Conservation (phyloP, 2,329 filamentous ascomycete species). For the Raffaelea ambrosiae region DNA sequence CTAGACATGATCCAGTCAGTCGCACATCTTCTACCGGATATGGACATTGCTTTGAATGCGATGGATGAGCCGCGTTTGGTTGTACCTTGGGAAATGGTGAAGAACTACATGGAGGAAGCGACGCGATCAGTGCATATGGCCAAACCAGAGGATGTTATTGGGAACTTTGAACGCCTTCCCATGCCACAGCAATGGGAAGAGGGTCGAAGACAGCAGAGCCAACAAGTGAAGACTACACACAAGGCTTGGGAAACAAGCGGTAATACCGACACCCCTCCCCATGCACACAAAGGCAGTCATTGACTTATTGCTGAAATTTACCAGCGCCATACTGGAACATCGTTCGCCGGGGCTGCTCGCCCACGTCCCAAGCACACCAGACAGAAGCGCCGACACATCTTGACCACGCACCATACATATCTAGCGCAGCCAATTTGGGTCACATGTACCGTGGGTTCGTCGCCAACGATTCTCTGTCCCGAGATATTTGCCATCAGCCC, state of each 20-base stretch:
- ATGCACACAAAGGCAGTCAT: too few relatives aligned
- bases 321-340: too few relatives aligned
- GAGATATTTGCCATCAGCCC: slow-evolving; percentile 58
- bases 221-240: slow-evolving; percentile 24
- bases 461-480: slow-evolving; percentile 51
- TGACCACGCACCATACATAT: slow-evolving; percentile 34
- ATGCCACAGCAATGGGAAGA: neutral
- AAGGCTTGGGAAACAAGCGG: slow-evolving; percentile 45
- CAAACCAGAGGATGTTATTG: slow-evolving; percentile 20
- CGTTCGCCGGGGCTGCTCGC: slow-evolving; percentile 51
- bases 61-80: slow-evolving; percentile 61
- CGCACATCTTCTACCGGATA: slow-evolving; percentile 51
- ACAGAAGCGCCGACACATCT: slow-evolving; percentile 34
- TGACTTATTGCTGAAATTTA: too few relatives aligned
- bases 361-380: slow-evolving; percentile 51
- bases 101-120: slow-evolving; percentile 43
- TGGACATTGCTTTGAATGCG: slow-evolving; percentile 58
- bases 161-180: neutral
- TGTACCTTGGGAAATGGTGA: slow-evolving; percentile 54
- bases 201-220: slow-evolving; percentile 17
- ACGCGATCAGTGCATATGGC: slow-evolving; percentile 27
- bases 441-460: slow-evolving; percentile 51
- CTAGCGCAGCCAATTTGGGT: too few relatives aligned
- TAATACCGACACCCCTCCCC: too few relatives aligned
- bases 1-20: slow-evolving; percentile 42